phyloP scores from a whole-genome alignment of 2,329 filamentous ascomycete species.

The Furcasterigmium furcatum region DNA sequence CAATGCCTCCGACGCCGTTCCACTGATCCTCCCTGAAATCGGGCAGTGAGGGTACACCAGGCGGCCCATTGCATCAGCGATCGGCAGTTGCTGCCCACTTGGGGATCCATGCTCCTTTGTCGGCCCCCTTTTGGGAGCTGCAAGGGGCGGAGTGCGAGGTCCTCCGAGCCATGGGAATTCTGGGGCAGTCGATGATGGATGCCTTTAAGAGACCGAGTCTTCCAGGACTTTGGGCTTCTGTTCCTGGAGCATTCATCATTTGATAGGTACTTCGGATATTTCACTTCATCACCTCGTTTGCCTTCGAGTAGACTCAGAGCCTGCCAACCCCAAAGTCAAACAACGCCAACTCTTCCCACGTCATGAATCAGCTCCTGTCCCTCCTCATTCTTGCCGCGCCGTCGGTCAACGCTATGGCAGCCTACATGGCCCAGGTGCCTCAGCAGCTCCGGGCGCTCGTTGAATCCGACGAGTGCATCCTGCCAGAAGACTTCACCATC shows the following conservation, averaged over 20 bases:
- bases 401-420: conserved; percentile 7
- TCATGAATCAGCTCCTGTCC: conserved; percentile 9
- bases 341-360: no score
- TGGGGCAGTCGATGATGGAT: neutral
- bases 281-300: no score
- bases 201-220: neutral
- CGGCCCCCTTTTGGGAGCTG: neutral
- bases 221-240: no score
- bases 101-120: neutral
- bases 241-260: no score
- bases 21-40: neutral
- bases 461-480: conserved; percentile 22
- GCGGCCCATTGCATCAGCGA: neutral
- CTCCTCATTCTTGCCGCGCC: conserved; percentile 12
- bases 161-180: neutral
- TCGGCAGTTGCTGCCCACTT: neutral
- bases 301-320: no score
- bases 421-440: conserved; percentile 14
- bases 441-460: conserved; percentile 10
- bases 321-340: no score
- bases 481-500: conserved; percentile 35
- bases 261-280: no score
- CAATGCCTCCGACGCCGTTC: neutral
- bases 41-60: neutral
- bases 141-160: neutral